These are phyloP conservation scores for Lachnellula willkommii DNA, from an alignment of 2,329 filamentous ascomycete species.

Conservation along the genomic window DNA sequence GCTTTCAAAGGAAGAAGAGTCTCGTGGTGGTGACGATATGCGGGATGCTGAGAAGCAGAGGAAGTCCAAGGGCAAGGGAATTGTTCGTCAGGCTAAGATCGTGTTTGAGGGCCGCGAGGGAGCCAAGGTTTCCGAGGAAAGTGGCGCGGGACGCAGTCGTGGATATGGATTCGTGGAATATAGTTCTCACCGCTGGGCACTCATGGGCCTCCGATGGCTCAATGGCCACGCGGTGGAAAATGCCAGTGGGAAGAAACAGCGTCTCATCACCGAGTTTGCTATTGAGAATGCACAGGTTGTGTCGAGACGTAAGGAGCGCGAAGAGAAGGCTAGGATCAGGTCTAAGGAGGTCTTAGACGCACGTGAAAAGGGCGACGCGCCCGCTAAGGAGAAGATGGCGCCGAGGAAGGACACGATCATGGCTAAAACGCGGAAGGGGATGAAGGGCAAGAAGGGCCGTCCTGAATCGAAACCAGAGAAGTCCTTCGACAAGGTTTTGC, in stretches of 20 bases:
- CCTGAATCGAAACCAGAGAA: constrained; percentile 14
- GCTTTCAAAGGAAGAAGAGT: constrained; percentile 83
- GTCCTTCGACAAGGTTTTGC: constrained; percentile 19
- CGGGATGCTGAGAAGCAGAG: constrained; percentile 73
- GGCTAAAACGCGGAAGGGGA: constrained; percentile 34
- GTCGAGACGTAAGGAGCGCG: constrained; percentile 63
- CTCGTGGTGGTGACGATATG: constrained; percentile 74
- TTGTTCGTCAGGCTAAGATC: constrained; percentile 90
- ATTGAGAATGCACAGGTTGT: constrained; percentile 98
- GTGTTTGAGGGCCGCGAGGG: constrained; percentile 87
- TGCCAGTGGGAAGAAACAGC: constrained; percentile 70
- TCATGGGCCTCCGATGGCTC: constrained; percentile 91
- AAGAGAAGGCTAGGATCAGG: constrained; percentile 48
- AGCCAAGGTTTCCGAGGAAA: constrained; percentile 72
- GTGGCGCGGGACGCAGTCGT: constrained; percentile 74
- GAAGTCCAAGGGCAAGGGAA: constrained; percentile 75
- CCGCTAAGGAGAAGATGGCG: constrained; percentile 32
- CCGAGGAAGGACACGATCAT: constrained; percentile 29
- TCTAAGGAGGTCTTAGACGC: constrained; percentile 32
- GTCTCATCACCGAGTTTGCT: constrained; percentile 91
- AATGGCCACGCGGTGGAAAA: constrained; percentile 67
- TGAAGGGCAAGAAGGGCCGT: constrained; percentile 26
- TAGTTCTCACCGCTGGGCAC: constrained; percentile 82
- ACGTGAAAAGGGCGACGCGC: constrained; percentile 28
- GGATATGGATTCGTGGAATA: constrained; percentile 99